Percentiles rank a stretch among this genome's conserved stretches.
Conservation (phyloP, 805 yeast genomes). For the Tanozyma kutaoensis region DNA sequence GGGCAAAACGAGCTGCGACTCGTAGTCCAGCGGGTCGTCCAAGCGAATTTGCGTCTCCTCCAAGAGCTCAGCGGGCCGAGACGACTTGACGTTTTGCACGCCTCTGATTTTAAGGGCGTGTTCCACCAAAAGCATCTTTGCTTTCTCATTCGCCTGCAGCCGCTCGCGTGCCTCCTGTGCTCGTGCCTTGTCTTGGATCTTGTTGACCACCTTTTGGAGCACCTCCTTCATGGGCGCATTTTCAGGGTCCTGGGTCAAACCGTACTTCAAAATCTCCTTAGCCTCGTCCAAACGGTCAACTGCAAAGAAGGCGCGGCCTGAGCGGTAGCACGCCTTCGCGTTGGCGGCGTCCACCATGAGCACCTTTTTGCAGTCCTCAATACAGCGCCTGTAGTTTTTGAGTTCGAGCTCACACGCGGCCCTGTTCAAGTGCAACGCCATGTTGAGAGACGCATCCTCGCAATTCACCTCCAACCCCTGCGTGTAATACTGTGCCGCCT, state of each 20-base stretch:
- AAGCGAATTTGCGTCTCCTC: constrained; percentile 38
- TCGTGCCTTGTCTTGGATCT: constrained; percentile 16
- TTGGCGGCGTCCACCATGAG: constrained; percentile 52
- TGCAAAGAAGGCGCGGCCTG: constrained; percentile 67
- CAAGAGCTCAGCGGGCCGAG: constrained; percentile 43
- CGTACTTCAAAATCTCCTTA: constrained; percentile 49
- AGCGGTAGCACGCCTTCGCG: constrained; percentile 74
- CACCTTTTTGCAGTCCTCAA: constrained; percentile 73
- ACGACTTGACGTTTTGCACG: constrained; percentile 33
- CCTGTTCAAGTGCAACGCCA: constrained; percentile 62
- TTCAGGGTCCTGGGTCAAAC: constrained; percentile 43
- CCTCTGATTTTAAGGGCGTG: constrained; percentile 54
- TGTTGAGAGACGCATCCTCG: constrained; percentile 33
- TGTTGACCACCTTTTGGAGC: constrained; percentile 23
- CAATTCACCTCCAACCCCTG: constrained; percentile 68
- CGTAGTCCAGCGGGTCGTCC: constrained; percentile 54
- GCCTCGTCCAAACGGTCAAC: constrained; percentile 67
- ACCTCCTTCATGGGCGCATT: constrained; percentile 44
- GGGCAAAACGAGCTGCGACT: constrained; percentile 73
- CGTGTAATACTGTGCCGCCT: constrained; percentile 69
- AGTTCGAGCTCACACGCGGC: constrained; percentile 88
- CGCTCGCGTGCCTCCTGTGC: constrained; percentile 20
- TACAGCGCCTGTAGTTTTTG: constrained; percentile 72
- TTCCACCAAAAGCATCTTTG: constrained; percentile 29
- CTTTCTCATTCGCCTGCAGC: constrained; percentile 25